Base-by-base conservation (phyloP, 306 rosid genomes). In the Astragalus glycyphyllos region DNA sequence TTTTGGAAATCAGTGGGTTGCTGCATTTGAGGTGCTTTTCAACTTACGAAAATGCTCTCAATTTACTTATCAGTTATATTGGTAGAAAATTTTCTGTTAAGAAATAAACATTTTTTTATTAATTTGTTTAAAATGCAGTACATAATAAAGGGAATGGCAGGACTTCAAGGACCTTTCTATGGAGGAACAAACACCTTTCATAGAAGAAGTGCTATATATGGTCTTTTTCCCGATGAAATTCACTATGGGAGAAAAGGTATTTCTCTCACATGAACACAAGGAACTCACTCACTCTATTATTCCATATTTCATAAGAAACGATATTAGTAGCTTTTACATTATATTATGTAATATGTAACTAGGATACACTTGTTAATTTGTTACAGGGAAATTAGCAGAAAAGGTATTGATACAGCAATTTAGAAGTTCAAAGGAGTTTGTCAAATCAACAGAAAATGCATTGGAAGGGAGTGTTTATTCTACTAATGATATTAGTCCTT, bases 141-240 rank as follows among this genome's bases (percentile, higher is more conserved):
- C 49, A 4, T 56, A 31, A 73, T 14, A 14, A 14, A 31, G 4
- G 96, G 98, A 42, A 4, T 82, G 50, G 78, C 60, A 8, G 93
- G 91, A 55, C 57, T 83, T 20, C 94, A 90, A 82, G 93, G 93
- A 73, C 76, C 81, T 15, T 29, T 17, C 23, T 82, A 82, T 67
- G 59, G 0, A 0, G 96, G 96, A 72, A 86, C 91, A 26, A 82
- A 85, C 57, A 83, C 88, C 42, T 74, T 90, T 51, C 91, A 84
- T 60, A 84, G 88, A 79, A 81, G 88, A 58, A 85, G 77, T 63
- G 76, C 85, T 23, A 86, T 93, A 5, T 92, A 90, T 6, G 98
- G 90, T 44, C 72, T 79, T 55, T 79, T 49, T 38, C 87, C 92
- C 2, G 1, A 57, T 17, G 60, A 71, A 40, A 16, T 47, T 2